Evolutionary conservation across 2,329 filamentous ascomycete species (phyloP).

Genomic region (Microdochium nivale): DNA sequence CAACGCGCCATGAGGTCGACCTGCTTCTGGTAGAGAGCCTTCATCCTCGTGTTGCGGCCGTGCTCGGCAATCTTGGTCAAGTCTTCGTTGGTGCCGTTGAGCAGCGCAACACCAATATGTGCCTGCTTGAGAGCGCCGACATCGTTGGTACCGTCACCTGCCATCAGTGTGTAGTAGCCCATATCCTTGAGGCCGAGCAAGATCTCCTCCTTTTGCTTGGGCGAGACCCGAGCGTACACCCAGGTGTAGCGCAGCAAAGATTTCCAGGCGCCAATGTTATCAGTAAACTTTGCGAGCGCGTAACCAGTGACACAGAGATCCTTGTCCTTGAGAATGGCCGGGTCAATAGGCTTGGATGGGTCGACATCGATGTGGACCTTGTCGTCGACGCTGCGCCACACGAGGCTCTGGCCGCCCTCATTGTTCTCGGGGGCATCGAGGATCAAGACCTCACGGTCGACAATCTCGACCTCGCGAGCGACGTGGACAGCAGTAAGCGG

Average conservation of each 20-base stretch:
- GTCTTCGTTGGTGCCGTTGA: slow-evolving; percentile 91
- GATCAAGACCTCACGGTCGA: slow-evolving; percentile 90
- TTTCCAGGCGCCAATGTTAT: slow-evolving; percentile 59
- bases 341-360: slow-evolving; percentile 69
- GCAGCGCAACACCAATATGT: slow-evolving; percentile 89
- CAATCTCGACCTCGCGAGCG: slow-evolving; percentile 90
- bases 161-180: slow-evolving; percentile 98
- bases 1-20: slow-evolving; percentile 85
- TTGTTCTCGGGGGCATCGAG: slow-evolving; percentile 92
- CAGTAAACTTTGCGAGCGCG: slow-evolving; percentile 81
- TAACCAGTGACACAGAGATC: slow-evolving; percentile 96
- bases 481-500: slow-evolving; percentile 94
- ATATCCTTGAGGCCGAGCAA: slow-evolving; percentile 92
- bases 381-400: slow-evolving; percentile 95
- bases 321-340: slow-evolving; percentile 72
- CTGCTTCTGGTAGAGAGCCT: slow-evolving; percentile 98
- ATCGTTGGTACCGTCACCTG: slow-evolving; percentile 96
- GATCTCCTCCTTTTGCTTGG: slow-evolving; percentile 98
- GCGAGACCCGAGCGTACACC: slow-evolving; percentile 97
- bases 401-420: slow-evolving; percentile 66
- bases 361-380: slow-evolving; percentile 80
- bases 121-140: slow-evolving; percentile 97
- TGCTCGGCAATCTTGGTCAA: slow-evolving; percentile 88
- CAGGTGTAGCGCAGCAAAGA: slow-evolving; percentile 81
- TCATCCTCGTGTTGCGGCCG: slow-evolving; percentile 91